These are phyloP conservation scores for Lagenidium sp. DNA, from an alignment of 352 stramenopile species.

Conservation along the genomic window DNA sequence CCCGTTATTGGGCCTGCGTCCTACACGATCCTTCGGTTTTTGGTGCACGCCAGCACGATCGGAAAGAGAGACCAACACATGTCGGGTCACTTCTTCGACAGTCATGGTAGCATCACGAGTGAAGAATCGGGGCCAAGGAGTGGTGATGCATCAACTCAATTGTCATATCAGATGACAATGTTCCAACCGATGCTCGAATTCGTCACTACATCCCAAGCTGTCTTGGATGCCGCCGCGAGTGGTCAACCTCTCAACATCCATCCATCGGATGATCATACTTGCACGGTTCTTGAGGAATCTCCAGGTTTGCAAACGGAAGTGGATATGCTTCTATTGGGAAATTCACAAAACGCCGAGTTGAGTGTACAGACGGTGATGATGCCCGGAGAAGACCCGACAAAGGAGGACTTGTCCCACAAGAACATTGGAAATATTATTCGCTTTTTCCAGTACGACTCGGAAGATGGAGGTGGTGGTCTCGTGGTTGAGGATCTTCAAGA, in stretches of 20 bases:
- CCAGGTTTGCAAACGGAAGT: conserved; percentile 57
- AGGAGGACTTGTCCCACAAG: conserved; percentile 74
- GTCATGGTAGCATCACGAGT: too few relatives aligned
- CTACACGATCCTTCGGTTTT: conserved; percentile 78
- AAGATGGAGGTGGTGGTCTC: conserved; percentile 65
- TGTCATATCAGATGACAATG: conserved; percentile 85
- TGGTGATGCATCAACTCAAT: conserved; percentile 19
- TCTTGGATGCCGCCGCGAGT: conserved; percentile 72
- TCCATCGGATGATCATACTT: conserved; percentile 71
- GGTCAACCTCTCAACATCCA: conserved; percentile 70
- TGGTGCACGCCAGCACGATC: conserved; percentile 75
- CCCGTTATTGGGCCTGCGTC: conserved; percentile 72
- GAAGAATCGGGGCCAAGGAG: too few relatives aligned
- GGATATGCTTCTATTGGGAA: conserved; percentile 52
- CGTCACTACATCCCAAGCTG: conserved; percentile 76
- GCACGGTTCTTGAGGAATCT: conserved; percentile 63
- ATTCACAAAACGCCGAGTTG: conserved; percentile 72
- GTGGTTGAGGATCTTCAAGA: conserved; percentile 83
- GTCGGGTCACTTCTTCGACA: conserved; percentile 27
- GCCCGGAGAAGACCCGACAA: conserved; percentile 58
- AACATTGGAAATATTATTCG: conserved; percentile 87
- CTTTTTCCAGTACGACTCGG: conserved; percentile 85
- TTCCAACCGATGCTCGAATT: conserved; percentile 83
- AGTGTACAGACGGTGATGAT: conserved; percentile 86
- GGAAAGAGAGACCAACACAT: conserved; percentile 44